These are phyloP conservation scores for Favolaschia claudopus DNA, from an alignment of 768 basidiomycete genomes.

Conservation along the genomic window DNA sequence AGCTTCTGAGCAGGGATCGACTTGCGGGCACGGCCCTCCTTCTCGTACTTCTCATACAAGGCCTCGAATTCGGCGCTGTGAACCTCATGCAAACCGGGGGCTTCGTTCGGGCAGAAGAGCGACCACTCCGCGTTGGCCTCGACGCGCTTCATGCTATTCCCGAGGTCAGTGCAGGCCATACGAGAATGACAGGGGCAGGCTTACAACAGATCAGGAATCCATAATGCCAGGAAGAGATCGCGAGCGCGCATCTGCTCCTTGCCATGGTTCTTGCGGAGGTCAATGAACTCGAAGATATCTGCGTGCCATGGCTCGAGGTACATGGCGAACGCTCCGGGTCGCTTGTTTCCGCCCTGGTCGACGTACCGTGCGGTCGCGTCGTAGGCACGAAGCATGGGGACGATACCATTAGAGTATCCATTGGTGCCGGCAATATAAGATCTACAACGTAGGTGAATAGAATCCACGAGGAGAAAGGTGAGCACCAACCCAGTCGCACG, in stretches of 20 bases:
- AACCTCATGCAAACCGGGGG: constrained; percentile 88
- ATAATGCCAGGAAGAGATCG: constrained; percentile 97
- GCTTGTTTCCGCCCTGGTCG: constrained; percentile 99
- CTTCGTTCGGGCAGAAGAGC: constrained; percentile 97
- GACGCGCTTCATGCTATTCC: constrained; percentile 91
- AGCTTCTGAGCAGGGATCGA: constrained; percentile 94
- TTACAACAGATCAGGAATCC: constrained; percentile 98
- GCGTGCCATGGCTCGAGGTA: constrained; percentile 99
- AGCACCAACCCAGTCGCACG: constrained; percentile 89
- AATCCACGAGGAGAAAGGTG: neutral
- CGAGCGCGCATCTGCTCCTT: constrained; percentile 98
- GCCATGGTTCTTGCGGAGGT: constrained; percentile 98
- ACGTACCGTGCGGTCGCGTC: constrained; percentile 99
- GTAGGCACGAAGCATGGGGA: constrained; percentile 98
- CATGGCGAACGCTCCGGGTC: constrained; percentile 97
- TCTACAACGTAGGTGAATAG: constrained; percentile 44
- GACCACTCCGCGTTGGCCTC: constrained; percentile 92
- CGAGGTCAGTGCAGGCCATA: neutral
- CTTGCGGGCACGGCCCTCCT: constrained; percentile 86
- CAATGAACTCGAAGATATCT: constrained; percentile 98
- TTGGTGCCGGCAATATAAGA: constrained; percentile 99
- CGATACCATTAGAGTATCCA: constrained; percentile 98
- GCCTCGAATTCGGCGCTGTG: constrained; percentile 90
- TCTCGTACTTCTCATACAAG: constrained; percentile 87
- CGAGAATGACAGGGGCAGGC: constrained; percentile 35